A percentile compares a stretch with the other conserved stretches of the same genome.
These are phyloP conservation scores for Emericellopsis cladophorae DNA, from an alignment of 2,329 filamentous ascomycete genomes.

Conservation along the genomic window DNA sequence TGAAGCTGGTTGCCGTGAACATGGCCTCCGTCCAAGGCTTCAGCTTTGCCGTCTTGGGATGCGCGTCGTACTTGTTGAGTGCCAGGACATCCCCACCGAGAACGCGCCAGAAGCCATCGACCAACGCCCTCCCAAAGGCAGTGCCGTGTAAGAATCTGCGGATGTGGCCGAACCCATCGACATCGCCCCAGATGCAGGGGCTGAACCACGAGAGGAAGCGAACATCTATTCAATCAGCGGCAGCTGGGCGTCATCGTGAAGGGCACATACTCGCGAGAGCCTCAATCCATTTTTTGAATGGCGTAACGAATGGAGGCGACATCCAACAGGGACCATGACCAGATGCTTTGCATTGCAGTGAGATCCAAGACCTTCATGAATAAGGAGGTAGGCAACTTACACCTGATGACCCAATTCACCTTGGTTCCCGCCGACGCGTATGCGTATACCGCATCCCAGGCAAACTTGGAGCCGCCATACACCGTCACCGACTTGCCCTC, in stretches of 20 bases:
- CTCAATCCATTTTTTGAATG: conserved; percentile 46
- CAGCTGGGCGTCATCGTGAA: neutral
- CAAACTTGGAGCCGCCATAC: conserved; percentile 44
- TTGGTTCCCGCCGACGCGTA: conserved; percentile 31
- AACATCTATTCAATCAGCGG: neutral
- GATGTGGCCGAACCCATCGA: conserved; percentile 35
- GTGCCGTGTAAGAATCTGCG: conserved; percentile 37
- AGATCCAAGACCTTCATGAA: neutral
- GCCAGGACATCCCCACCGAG: conserved; percentile 31
- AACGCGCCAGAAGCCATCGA: conserved; percentile 34
- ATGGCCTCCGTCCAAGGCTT: conserved; percentile 23
- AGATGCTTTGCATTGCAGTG: conserved; percentile 5
- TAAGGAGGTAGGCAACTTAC: neutral
- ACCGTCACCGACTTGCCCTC: conserved; percentile 21
- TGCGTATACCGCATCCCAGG: conserved; percentile 44
- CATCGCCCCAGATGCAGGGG: conserved; percentile 51
- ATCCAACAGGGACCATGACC: conserved; percentile 44
- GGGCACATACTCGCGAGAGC: conserved; percentile 27
- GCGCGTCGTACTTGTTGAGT: conserved; percentile 29
- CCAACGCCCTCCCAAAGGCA: conserved; percentile 30
- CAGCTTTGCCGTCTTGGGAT: conserved; percentile 23
- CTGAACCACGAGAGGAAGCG: conserved; percentile 37
- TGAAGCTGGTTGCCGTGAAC: conserved; percentile 36
- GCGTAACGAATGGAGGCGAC: conserved; percentile 44
- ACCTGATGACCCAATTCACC: conserved; percentile 38